These are phyloP conservation scores for Saksenaea oblongispora DNA, from an alignment of 371 early-diverging fungal genomes.

Conservation along the genomic window DNA sequence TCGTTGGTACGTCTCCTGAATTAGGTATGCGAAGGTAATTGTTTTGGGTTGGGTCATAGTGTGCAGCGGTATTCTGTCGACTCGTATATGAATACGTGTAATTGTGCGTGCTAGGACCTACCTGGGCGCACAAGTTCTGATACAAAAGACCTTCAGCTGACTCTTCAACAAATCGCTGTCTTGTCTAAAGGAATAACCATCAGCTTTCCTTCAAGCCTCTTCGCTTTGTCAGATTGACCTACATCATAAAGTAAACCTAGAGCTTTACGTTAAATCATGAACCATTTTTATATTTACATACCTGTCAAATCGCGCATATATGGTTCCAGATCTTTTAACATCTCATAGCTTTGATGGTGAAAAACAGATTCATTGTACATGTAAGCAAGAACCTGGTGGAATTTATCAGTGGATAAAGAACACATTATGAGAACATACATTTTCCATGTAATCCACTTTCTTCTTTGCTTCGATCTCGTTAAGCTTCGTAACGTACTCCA, in stretches of 20 bases:
- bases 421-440: constrained; percentile 46
- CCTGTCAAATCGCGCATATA: constrained; percentile 74
- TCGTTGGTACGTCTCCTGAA: not conserved
- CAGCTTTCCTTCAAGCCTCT: not conserved
- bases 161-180: constrained; percentile 46
- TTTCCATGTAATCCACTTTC: constrained; percentile 76
- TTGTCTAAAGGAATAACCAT: constrained; percentile 26
- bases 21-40: not conserved
- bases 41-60: constrained; percentile 35
- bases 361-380: constrained; percentile 77
- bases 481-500: constrained; percentile 68
- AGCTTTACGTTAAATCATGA: not conserved
- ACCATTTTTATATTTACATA: not conserved
- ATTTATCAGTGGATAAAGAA: not conserved
- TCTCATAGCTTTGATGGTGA: constrained; percentile 76
- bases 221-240: constrained; percentile 2
- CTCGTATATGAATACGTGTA: not conserved
- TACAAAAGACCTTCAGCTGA: constrained; percentile 28
- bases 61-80: constrained; percentile 22
- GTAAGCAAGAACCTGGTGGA: constrained; percentile 57
- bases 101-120: constrained; percentile 1
- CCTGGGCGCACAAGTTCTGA: constrained; percentile 34
- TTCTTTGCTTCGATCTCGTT: constrained; percentile 70
- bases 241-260: constrained; percentile 48
- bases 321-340: constrained; percentile 75